Base-by-base conservation (phyloP, 768 basidiomycete species). In the Cyclocybe cylindracea region DNA sequence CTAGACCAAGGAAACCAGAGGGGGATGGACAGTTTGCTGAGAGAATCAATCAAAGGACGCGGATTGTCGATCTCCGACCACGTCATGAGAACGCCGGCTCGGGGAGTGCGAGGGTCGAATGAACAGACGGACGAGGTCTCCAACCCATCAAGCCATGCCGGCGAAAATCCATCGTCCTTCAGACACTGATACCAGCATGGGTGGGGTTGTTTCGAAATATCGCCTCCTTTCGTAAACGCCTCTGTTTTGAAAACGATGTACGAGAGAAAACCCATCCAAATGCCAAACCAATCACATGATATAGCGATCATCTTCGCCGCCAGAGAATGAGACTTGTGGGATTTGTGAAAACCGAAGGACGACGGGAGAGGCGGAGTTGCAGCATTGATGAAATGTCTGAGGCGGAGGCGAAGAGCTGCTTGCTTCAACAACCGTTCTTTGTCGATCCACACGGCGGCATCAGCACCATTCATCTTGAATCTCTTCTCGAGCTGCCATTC, bases 191-290 rank as follows among this genome's bases (percentile, higher is more conserved):
- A n/a, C 11, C 38, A 10, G 35, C n/a, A 6, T 36, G 47, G 11
- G 31, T 34, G 47, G 7, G 40, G 36, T 24, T 10, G 38, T 36
- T 29, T 48, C 14, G 10, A 14, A 14, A 37, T 18, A 39, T 11
- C 37, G 47, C n/a, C n/a, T n/a, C n/a, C n/a, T n/a, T n/a, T n/a
- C n/a, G n/a, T n/a, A n/a, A 39, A 48, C 24, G 16, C 36, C 18
- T 29, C 14, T 3, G 47, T 42, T 14, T 48, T 7, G 8, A 46
- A 35, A 14, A 56, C 45, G 3, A 51, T 10, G n/a, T 44, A 56
- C 13, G 45, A 42, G 3, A 48, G 6, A n/a, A 48, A 36, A 3
- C 55, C 55, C 55, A 57, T 57, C 55, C 55, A 57, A 13, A 57
- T 38, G 7, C 7, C 51, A 19, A 57, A 50, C 51, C 51, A 52